Evolutionary conservation across 2,329 filamentous ascomycete genomes (phyloP).

Genomic region (Aspergillus sp.): DNA sequence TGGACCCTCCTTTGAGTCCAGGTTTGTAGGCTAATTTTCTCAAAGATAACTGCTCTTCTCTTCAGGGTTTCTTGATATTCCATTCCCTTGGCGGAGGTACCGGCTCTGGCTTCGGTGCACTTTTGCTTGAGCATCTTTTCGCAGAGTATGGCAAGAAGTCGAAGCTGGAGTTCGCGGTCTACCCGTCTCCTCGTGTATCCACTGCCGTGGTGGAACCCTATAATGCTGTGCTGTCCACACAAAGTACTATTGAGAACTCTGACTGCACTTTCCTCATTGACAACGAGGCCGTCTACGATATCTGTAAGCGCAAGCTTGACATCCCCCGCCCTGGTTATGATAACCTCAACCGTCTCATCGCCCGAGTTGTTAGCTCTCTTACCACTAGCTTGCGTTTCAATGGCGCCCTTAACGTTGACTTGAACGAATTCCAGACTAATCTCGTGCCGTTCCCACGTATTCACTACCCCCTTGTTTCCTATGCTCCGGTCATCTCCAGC

Average conservation of each 20-base stretch:
- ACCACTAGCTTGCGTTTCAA: constrained; percentile 66
- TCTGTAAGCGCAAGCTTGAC: constrained; percentile 64
- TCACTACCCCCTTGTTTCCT: constrained; percentile 66
- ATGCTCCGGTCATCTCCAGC: constrained; percentile 63
- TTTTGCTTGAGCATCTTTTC: constrained; percentile 63
- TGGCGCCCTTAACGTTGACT: constrained; percentile 65
- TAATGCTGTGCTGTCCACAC: constrained; percentile 57
- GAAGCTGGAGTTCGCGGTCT: constrained; percentile 66
- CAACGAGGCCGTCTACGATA: constrained; percentile 68
- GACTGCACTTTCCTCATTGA: constrained; percentile 69
- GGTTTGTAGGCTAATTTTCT: not conserved
- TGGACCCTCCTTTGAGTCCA: not conserved
- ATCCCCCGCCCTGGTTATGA: constrained; percentile 64
- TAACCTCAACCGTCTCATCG: constrained; percentile 65
- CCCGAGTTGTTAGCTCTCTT: constrained; percentile 66
- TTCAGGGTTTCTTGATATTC: constrained; percentile 68
- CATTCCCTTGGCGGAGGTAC: constrained; percentile 69
- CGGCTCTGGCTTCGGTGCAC: constrained; percentile 65
- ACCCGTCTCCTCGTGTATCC: constrained; percentile 63
- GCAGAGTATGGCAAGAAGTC: constrained; percentile 67
- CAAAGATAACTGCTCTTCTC: constrained; percentile 63
- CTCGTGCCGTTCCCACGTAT: constrained; percentile 67
- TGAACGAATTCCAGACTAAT: constrained; percentile 70
- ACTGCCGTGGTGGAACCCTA: constrained; percentile 69
- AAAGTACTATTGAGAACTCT: constrained; percentile 66